These are phyloP conservation scores for Colletotrichum camelliae DNA, from an alignment of 2,329 filamentous ascomycete genomes.

Conservation along the genomic window DNA sequence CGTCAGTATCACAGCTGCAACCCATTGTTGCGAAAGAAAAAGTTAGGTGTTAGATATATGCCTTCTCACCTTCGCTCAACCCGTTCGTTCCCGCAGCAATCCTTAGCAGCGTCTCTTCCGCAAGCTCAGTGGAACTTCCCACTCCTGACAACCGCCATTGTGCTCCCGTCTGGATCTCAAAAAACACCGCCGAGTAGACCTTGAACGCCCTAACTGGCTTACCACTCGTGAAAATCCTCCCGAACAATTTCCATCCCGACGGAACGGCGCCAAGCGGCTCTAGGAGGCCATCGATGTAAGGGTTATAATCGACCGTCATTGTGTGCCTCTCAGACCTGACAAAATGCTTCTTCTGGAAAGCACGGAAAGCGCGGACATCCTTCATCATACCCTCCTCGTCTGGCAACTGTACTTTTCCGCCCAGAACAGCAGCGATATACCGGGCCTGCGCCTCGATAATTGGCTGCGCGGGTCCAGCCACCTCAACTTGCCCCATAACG, in stretches of 20 bases:
- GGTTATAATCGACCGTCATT: constrained; percentile 29
- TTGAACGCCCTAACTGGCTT: constrained; percentile 30
- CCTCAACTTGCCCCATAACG: constrained; percentile 36
- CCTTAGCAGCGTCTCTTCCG: constrained; percentile 35
- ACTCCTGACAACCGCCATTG: constrained; percentile 40
- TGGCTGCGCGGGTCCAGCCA: constrained; percentile 34
- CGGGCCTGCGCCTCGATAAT: constrained; percentile 39
- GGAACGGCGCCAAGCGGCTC: constrained; percentile 36
- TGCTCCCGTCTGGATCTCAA: constrained; percentile 37
- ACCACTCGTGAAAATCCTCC: constrained; percentile 27
- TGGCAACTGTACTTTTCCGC: constrained; percentile 29
- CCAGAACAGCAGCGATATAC: constrained; percentile 34
- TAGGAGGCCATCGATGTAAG: constrained; percentile 37
- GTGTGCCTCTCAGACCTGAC: constrained; percentile 37
- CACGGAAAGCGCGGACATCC: constrained; percentile 30
- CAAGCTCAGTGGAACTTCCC: constrained; percentile 32
- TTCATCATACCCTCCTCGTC: constrained; percentile 29
- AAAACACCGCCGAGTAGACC: constrained; percentile 37
- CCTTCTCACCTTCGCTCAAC: constrained; percentile 30
- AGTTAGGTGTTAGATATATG: neutral
- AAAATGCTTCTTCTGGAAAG: constrained; percentile 30
- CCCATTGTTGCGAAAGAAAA: neutral
- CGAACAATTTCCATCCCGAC: constrained; percentile 31
- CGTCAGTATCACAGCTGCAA: neutral
- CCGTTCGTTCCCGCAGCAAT: constrained; percentile 26